Conservation (phyloP, 208 protist species). For the Leishmania braziliensis region DNA sequence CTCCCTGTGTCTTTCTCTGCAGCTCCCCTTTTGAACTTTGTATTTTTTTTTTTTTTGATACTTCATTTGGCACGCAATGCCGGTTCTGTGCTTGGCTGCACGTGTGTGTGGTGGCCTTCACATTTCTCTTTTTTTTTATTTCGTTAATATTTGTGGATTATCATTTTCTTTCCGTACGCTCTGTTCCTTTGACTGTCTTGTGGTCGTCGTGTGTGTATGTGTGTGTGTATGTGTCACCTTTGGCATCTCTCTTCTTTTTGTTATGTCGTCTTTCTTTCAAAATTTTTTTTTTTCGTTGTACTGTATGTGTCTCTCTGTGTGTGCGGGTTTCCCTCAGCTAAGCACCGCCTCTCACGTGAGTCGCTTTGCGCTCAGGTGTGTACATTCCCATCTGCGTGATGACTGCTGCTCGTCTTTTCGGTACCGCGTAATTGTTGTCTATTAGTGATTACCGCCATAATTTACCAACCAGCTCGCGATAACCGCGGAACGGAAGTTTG, state of each 20-base stretch:
- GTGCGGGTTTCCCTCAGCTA: neutral
- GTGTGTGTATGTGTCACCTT: neutral
- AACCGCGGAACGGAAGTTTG: neutral
- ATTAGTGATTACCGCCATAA: neutral
- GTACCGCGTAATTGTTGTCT: neutral
- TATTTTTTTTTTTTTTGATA: too few relatives aligned
- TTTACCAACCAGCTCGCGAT: neutral
- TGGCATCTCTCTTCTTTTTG: too few relatives aligned
- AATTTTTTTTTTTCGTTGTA: neutral
- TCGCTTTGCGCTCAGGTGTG: neutral
- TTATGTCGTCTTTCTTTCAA: neutral
- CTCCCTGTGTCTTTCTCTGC: too few relatives aligned
- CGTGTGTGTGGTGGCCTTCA: too few relatives aligned
- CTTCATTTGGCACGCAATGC: too few relatives aligned
- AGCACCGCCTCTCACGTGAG: neutral
- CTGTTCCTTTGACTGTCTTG: neutral
- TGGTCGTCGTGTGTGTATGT: neutral
- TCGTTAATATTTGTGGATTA: too few relatives aligned
- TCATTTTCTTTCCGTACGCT: too few relatives aligned
- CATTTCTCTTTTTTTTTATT: neutral
- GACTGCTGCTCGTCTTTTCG: neutral
- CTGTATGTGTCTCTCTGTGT: neutral
- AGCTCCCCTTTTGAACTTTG: neutral
- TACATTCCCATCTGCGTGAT: neutral
- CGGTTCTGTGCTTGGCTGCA: too few relatives aligned